Evolutionary conservation across 1,284 basidiomycete species (phyloP), one percentile per base, ranked within the genome.

Genomic region (Trichosporon inkin): DNA sequence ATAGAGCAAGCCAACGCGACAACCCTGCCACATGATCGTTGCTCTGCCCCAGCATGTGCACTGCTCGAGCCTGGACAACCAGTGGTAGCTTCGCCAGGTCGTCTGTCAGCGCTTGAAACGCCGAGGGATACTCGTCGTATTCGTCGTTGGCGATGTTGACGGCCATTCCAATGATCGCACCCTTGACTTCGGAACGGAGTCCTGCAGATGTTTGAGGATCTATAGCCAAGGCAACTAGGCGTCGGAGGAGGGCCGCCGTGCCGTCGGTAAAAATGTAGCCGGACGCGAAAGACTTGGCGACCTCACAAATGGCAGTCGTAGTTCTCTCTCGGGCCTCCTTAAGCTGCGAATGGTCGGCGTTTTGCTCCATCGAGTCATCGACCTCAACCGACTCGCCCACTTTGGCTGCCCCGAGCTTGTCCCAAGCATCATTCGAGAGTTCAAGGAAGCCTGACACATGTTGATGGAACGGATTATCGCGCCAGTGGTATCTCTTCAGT

Each of bases 31-130:
- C n/a, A 0, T n/a, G 22, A 1, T 22, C 10, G 2, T 39, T 47
- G 3, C 38, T 22, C 19, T 20, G 38, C 1, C 62, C 58, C 1
- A 63, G 53, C 0, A 56, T 40, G 13, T 52, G 56, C 34, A 63
- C 19, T 3, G 55, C 49, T 1, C 39, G 32, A 7, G 41, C 53
- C 20, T 60, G 52, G 1, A 39, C 44, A 6, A 36, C 37, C 6
- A 53, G 38, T 0, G 56, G 34, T 5, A 53, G 38, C 2, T 34
- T 10, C 1, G 52, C 41, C 5, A 60, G 32, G 6, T 36, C 39
- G 0, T 24, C 14, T 0, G 51, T 47, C 3, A 55, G 22, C 3
- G 13, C 20, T 2, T 11, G 3, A 2, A 47, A 6, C 14, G 28
- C 51, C 19, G 16, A 32, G 22, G 19, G 14, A 17, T 11, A 20